Base-by-base conservation (phyloP, 2,329 filamentous ascomycete genomes). In the Colletotrichum navitas region DNA sequence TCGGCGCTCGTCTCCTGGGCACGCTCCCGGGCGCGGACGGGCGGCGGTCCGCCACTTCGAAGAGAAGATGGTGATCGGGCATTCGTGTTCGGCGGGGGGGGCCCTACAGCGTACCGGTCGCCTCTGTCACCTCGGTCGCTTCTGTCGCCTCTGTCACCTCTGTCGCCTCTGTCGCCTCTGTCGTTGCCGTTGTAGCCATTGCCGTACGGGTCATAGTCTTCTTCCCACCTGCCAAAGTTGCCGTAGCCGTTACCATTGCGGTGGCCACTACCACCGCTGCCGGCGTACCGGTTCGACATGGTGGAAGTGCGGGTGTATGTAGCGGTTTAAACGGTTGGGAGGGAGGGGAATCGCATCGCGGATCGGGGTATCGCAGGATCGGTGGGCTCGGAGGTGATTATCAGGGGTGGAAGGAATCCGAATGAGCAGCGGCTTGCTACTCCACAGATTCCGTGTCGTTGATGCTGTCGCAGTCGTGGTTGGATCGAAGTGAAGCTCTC, bases 161-260 rank as follows among this genome's bases (percentile, higher is more conserved):
- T 56, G 56, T 84, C 83, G 36, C 80, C 43, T 56, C 77, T 76
- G 56, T 84, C 83, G 36, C 80, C 43, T 58, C 77, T 76, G 58
- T 84, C 83, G 36, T 79, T 54, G 75, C 79, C 81, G 52, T 76
- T 76, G 59, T 84, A 83, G 36, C 80, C 80, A 36, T 85, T 83
- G 58, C 83, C 82, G 74, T 83, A 87, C 12, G 85, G 81, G 59
- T 88, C 86, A 75, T 87, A 87, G 66, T 88, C 86, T 47, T 86
- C 86, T 78, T 45, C 76, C 59, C 86, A 85, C 58, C 81, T 80
- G 41, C 87, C 85, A 72, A 60, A 61, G 56, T 59, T 68, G 14
- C 77, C 76, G 55, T 84, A 84, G 29, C 80, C 79, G 55, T 79
- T 80, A 69, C 81, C 81, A 69, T 82, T 84, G 77, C 83, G 82